Evolutionary conservation across 75 land plant genomes (phyloP).

Genomic region (Selaginella tamariscina): DNA sequence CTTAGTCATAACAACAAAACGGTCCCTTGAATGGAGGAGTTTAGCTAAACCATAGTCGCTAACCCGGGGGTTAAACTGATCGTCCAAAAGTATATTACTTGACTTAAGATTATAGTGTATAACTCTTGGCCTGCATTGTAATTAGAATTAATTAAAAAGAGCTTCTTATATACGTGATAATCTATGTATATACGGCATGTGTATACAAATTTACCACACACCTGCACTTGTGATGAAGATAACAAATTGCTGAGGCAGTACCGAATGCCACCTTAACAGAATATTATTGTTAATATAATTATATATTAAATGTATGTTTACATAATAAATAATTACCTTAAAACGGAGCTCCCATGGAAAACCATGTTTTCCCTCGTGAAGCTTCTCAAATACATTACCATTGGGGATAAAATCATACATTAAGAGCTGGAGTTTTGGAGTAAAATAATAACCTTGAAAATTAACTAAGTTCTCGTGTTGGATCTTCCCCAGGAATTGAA

Average conservation of each 20-base stretch:
- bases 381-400: conserved; percentile 54
- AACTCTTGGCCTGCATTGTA: conserved; percentile 59
- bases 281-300: too few species aligned
- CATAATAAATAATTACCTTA: too few species aligned
- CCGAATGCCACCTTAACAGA: conserved; percentile 63
- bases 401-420: conserved; percentile 62
- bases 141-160: too few species aligned
- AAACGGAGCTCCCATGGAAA: conserved; percentile 59
- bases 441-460: conserved; percentile 87
- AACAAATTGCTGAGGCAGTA: conserved; percentile 68
- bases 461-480: conserved; percentile 60
- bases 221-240: conserved; percentile 65
- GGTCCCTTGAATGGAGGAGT: conserved; percentile 69
- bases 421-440: conserved; percentile 77
- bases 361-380: conserved; percentile 35
- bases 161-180: too few species aligned
- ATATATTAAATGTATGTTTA: too few species aligned
- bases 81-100: conserved; percentile 69
- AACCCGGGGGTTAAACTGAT: conserved; percentile 47
- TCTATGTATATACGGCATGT: too few species aligned
- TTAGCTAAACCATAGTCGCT: conserved; percentile 86
- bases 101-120: conserved; percentile 81
- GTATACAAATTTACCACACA: too few species aligned
- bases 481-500: conserved; percentile 55
- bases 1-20: conserved; percentile 30